Percentiles rank a stretch among this genome's conserved stretches.
These are phyloP conservation scores for Wickerhamiella pararugosa DNA, from an alignment of 1,139 yeast species.

Conservation along the genomic window DNA sequence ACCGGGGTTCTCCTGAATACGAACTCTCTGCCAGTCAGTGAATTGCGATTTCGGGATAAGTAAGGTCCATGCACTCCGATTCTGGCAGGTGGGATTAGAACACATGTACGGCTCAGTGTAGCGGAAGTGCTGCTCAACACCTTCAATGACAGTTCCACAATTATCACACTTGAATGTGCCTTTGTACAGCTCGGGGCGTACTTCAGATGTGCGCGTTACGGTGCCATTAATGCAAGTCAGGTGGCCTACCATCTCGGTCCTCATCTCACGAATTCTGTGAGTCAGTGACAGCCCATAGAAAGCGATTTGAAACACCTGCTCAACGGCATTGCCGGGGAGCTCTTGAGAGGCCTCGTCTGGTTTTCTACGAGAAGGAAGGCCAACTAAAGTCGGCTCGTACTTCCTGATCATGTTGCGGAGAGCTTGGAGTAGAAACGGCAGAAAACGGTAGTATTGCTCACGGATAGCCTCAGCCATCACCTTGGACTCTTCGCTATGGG, in stretches of 20 bases:
- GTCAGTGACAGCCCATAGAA: constrained; percentile 76
- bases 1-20: constrained; percentile 87
- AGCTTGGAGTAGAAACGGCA: constrained; percentile 71
- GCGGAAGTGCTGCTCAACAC: constrained; percentile 84
- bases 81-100: constrained; percentile 73
- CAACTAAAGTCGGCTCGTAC: constrained; percentile 58
- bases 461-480: constrained; percentile 63
- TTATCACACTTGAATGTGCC: constrained; percentile 85
- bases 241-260: constrained; percentile 80
- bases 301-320: constrained; percentile 75
- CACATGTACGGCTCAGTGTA: constrained; percentile 94
- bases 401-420: constrained; percentile 56
- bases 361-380: constrained; percentile 11
- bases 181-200: constrained; percentile 80
- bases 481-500: constrained; percentile 38
- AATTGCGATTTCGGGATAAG: constrained; percentile 75
- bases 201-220: constrained; percentile 92
- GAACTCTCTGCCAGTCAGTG: constrained; percentile 92
- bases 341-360: constrained; percentile 11
- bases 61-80: constrained; percentile 74
- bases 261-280: constrained; percentile 75
- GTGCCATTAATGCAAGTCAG: constrained; percentile 84
- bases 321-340: constrained; percentile 31
- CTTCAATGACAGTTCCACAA: constrained; percentile 75
- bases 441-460: constrained; percentile 83